Evolutionary conservation across 169 alveolate species (phyloP).

Genomic region (Eimeria acervulina): DNA sequence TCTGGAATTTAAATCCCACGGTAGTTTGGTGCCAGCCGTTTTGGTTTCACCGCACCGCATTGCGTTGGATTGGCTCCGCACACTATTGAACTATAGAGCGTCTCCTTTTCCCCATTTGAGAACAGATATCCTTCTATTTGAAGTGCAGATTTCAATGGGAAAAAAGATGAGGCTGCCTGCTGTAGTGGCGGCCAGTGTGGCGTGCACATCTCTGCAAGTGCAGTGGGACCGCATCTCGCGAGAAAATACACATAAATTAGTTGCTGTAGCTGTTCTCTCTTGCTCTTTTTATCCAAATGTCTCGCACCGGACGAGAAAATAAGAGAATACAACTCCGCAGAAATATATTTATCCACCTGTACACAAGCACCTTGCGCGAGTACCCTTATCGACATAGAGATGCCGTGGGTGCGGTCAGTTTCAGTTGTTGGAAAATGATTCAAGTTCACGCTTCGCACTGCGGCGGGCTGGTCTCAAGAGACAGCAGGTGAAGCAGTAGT

Average conservation of each 20-base stretch:
- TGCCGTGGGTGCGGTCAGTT: no score
- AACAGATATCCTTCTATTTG: not conserved
- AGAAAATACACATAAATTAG: no score
- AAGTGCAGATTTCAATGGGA: not conserved
- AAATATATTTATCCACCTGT: no score
- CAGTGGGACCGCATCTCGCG: not conserved
- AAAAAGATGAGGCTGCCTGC: no score
- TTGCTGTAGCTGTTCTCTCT: not conserved
- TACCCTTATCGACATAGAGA: no score
- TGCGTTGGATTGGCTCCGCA: not conserved
- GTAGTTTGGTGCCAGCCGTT: not conserved
- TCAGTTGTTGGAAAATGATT: no score
- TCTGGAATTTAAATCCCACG: not conserved
- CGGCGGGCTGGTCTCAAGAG: not conserved
- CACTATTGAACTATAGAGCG: not conserved
- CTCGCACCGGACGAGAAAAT: no score
- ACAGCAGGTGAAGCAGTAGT: not conserved
- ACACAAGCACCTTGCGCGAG: not conserved
- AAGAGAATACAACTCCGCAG: no score
- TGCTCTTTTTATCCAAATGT: not conserved
- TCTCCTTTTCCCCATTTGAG: not conserved
- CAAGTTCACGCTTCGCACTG: no score
- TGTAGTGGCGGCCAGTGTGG: not conserved
- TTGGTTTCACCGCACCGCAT: not conserved
- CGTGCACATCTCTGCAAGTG: no score